These are phyloP conservation scores for Clonostachys rhizophaga DNA, from an alignment of 2,329 filamentous ascomycete species.

Conservation along the genomic window DNA sequence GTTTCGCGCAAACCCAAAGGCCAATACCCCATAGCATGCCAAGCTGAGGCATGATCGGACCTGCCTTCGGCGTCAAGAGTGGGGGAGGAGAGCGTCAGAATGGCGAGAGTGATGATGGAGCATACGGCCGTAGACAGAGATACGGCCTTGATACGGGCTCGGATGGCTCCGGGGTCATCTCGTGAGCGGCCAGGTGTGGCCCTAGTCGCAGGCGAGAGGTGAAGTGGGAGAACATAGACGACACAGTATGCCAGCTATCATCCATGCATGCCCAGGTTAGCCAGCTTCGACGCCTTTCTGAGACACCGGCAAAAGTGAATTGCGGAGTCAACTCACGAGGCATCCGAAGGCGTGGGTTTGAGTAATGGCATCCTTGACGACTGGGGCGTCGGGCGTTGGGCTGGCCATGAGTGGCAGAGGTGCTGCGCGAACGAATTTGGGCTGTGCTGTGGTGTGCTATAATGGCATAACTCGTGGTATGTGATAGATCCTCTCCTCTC, in stretches of 20 bases:
- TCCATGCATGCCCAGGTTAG: too few species aligned
- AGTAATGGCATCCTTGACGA: constrained; percentile 4
- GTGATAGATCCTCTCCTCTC: too few species aligned
- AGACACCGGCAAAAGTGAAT: too few species aligned
- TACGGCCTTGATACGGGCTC: constrained; percentile 77
- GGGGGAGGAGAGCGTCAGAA: constrained; percentile 44
- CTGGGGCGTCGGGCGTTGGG: neutral
- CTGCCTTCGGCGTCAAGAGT: constrained; percentile 21
- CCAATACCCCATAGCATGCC: constrained; percentile 77
- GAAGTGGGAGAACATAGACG: constrained; percentile 87
- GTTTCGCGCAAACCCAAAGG: constrained; percentile 66
- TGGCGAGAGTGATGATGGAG: constrained; percentile 59
- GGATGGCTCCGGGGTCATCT: constrained; percentile 87
- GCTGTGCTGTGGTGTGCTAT: too few species aligned
- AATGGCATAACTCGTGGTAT: too few species aligned
- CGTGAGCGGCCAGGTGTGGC: constrained; percentile 75
- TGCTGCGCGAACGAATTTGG: too few species aligned
- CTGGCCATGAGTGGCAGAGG: too few species aligned
- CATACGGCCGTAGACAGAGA: constrained; percentile 68
- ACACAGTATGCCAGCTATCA: constrained; percentile 73
- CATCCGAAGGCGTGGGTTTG: constrained; percentile 16
- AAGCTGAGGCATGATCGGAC: constrained; percentile 26
- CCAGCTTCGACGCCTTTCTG: too few species aligned
- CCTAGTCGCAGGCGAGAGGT: constrained; percentile 73
- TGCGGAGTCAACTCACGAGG: constrained; percentile 13